Evolutionary conservation across 2,329 filamentous ascomycete species (phyloP), one percentile per base, ranked within the genome.

Genomic region (Aspergillus brunneoviolaceus): DNA sequence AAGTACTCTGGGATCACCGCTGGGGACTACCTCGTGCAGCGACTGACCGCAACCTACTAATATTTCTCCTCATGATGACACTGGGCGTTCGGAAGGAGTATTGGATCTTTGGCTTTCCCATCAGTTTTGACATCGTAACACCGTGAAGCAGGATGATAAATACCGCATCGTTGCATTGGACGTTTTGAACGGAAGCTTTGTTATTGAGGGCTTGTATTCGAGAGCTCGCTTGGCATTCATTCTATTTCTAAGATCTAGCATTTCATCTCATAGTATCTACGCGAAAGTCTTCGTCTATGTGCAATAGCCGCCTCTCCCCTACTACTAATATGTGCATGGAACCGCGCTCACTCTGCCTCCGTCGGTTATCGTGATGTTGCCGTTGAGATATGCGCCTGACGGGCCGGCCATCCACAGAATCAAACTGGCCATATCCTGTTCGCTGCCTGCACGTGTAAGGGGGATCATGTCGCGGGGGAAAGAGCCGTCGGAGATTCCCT

Each of bases 1-100:
- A 94, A 90, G 80, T 96, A 96, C 70, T 78, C 84, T 35, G 86
- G 85, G 0, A 87, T 96, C 67, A 90, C 88, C 60, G 89, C 89
- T 67, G 91, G 91, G 2, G 85, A 95, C 14, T 97, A 96, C 71
- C 76, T 97, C 51, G 85, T 91, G 9, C 85, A 89, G 78, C 87
- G 93, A 64, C 76, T 97, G 72, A 82, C 87, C 5, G 89, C 90
- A 14, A 97, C 93, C 87, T 45, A 45, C 39, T 45, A 5, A 19
- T 19, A 3, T 29, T 1, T 29, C n/a, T 45, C 39, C 10, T 45
- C 14, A 45, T 19, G 39, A 16, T 19, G 39, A 45, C 14, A 4
- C 39, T 19, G 39, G 39, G 39, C 39, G 39, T 45, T 29, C 39
- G 14, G 39, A 45, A 35, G 14, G 39, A n/a, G 39, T 9, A n/a